Percentiles rank a stretch among this genome's conserved stretches.
Conservation (phyloP, 176 grass and related monocot genomes). For the Cenchrus americanus region DNA sequence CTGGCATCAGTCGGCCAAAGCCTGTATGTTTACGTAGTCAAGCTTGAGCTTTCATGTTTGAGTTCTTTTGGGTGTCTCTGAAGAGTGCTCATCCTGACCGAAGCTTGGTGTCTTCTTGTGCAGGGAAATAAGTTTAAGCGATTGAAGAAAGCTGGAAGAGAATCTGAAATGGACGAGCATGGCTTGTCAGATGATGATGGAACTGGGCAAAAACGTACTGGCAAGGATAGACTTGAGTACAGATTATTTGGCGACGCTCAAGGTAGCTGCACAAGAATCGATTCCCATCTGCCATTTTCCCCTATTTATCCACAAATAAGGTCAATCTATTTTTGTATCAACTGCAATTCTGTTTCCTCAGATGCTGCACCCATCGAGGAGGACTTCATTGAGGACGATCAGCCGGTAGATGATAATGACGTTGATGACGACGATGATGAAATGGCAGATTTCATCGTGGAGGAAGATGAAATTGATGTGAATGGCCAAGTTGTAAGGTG, state of each 20-base stretch:
- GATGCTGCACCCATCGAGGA: slow-evolving; percentile 65
- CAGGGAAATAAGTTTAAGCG: slow-evolving; percentile 89
- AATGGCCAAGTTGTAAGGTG: slow-evolving; percentile 84
- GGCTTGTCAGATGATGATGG: slow-evolving; percentile 79
- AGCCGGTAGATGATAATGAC: slow-evolving; percentile 65
- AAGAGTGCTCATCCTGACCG: neutral
- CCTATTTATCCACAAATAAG: neutral
- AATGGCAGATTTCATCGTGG: slow-evolving; percentile 97
- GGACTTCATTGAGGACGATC: slow-evolving; percentile 74
- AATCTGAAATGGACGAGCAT: slow-evolving; percentile 61
- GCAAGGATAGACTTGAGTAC: slow-evolving; percentile 79
- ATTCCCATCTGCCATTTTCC: neutral
- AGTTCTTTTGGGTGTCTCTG: neutral
- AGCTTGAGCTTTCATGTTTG: neutral
- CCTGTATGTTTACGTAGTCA: slow-evolving; percentile 54
- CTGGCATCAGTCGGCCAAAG: slow-evolving; percentile 75
- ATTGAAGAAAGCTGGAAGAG: slow-evolving; percentile 88
- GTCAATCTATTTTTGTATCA: slow-evolving; percentile 25
- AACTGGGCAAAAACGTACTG: slow-evolving; percentile 60
- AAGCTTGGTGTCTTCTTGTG: neutral
- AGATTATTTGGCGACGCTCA: slow-evolving; percentile 91
- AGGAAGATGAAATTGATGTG: slow-evolving; percentile 91
- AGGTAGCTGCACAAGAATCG: slow-evolving; percentile 45
- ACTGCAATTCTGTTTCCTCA: slow-evolving; percentile 41
- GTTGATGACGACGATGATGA: slow-evolving; percentile 90